Evolutionary conservation across 2,329 filamentous ascomycete genomes (phyloP), one percentile per base, ranked within the genome.

Genomic region (Fusarium sp.): DNA sequence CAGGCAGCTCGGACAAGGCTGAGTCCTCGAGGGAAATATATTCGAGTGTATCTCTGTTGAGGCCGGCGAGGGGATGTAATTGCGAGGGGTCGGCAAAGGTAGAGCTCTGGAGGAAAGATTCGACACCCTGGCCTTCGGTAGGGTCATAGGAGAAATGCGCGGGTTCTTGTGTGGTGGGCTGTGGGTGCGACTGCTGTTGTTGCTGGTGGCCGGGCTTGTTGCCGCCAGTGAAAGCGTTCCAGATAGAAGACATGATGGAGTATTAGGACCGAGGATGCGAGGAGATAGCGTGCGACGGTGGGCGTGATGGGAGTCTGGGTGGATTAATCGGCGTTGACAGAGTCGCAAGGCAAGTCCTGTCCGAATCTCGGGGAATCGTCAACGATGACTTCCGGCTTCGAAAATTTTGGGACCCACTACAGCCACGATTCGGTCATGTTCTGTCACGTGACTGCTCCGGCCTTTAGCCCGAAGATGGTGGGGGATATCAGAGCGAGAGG

Each of bases 1-100:
- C 94, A 49, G 94, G 94, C 21, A 97, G 87, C 76, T 97, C 91
- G 66, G 94, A 94, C 61, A 98, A 89, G 28, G 91, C 89, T 50
- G 94, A 93, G 79, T 99, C 97, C 82, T 99, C 96, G 76, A 99
- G 91, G 26, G 92, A 91, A 70, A 99, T 88, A 82, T 99, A 99
- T 80, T 99, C 96, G 76, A 99, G 90, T 1, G 92, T 93, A 75
- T 97, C 93, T 83, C 93, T 91, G 84, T 98, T 94, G 67, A 99
- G 85, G 72, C 96, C 96, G 56, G 96, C 94, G 58, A 99, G 90
- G 45, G 97, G 96, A 80, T 99, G 96, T 75, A 99, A 87, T 80
- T 92, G 88, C 69, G 94, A 90, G 11, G 95, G 93, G 81, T 99
- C 96, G 80, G 94, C 89, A 74, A 96, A 91, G 57, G 90, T 82